Evolutionary conservation across 257 asterid genomes (phyloP).

Genomic region (Jaltomata sinuosa): DNA sequence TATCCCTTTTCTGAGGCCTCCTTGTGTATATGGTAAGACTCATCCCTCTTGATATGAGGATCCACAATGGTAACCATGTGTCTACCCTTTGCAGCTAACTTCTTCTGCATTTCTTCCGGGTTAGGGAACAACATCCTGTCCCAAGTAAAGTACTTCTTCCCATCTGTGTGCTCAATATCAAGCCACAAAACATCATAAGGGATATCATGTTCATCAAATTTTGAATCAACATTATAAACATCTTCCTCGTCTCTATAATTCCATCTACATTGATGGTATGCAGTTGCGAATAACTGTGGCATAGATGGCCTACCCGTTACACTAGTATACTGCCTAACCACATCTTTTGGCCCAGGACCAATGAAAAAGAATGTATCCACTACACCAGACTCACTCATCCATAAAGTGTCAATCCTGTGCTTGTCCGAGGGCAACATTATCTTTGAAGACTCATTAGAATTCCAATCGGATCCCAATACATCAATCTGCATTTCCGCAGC

Average conservation of each 20-base stretch:
- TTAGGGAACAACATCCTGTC: slow-evolving; percentile 72
- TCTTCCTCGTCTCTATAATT: slow-evolving; percentile 97
- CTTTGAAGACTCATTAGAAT: slow-evolving; percentile 42
- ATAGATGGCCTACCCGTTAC: slow-evolving; percentile 83
- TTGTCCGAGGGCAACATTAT: slow-evolving; percentile 62
- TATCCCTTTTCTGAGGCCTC: slow-evolving; percentile 84
- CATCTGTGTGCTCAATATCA: slow-evolving; percentile 94
- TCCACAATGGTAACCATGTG: slow-evolving; percentile 97
- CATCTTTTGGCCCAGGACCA: slow-evolving; percentile 93
- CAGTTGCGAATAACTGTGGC: slow-evolving; percentile 90
- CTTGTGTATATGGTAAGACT: slow-evolving; percentile 67
- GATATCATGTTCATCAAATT: slow-evolving; percentile 87
- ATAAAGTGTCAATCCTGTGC: slow-evolving; percentile 72
- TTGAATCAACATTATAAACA: slow-evolving; percentile 69
- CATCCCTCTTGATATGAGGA: slow-evolving; percentile 96
- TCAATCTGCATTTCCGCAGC: slow-evolving; percentile 99
- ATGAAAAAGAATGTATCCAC: slow-evolving; percentile 86
- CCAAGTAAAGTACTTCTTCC: slow-evolving; percentile 95
- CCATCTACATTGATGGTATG: slow-evolving; percentile 98
- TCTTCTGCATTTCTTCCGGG: slow-evolving; percentile 92
- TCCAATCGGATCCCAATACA: slow-evolving; percentile 74
- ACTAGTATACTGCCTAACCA: slow-evolving; percentile 72
- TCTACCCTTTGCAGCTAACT: slow-evolving; percentile 88
- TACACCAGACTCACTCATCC: slow-evolving; percentile 98
- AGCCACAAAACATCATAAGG: slow-evolving; percentile 99